These are phyloP conservation scores for Meyerozyma carpophila DNA, from an alignment of 1,139 yeast species.

Conservation along the genomic window DNA sequence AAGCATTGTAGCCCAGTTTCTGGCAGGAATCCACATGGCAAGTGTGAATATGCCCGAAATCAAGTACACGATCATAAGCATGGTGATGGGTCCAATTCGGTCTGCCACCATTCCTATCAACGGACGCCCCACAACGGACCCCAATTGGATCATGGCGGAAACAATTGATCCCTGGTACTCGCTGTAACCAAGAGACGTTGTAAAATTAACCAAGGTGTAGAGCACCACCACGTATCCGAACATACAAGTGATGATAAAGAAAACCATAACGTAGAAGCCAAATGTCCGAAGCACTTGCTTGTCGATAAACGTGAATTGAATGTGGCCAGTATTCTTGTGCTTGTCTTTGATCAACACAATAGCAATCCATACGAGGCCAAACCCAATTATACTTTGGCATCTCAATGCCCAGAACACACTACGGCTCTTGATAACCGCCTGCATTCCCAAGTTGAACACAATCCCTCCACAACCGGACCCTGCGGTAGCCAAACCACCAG, in stretches of 20 bases:
- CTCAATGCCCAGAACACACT: constrained; percentile 38
- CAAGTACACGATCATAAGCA: constrained; percentile 26
- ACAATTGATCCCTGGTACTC: constrained; percentile 42
- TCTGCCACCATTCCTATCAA: constrained; percentile 45
- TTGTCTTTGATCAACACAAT: constrained; percentile 17
- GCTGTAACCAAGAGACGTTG: constrained; percentile 21
- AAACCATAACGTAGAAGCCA: constrained; percentile 23
- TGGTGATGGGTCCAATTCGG: constrained; percentile 39
- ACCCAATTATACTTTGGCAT: constrained; percentile 26
- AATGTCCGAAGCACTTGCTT: constrained; percentile 19
- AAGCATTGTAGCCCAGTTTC: constrained; percentile 47
- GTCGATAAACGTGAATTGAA: constrained; percentile 18
- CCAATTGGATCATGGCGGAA: constrained; percentile 44
- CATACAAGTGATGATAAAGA: constrained; percentile 29
- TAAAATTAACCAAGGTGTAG: constrained; percentile 30
- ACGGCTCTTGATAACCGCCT: constrained; percentile 16
- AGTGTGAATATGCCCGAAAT: constrained; percentile 33
- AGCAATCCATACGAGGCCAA: constrained; percentile 22
- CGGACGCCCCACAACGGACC: constrained; percentile 35
- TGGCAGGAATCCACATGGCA: constrained; percentile 61
- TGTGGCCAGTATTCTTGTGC: constrained; percentile 13
- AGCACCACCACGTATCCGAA: constrained; percentile 33
- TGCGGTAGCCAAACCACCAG: constrained; percentile 51
- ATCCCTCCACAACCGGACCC: constrained; percentile 67
- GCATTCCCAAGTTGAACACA: constrained; percentile 26